Evolutionary conservation across 306 rosid species (phyloP), one percentile per base, ranked within the genome.

Genomic region (Vicia faba): DNA sequence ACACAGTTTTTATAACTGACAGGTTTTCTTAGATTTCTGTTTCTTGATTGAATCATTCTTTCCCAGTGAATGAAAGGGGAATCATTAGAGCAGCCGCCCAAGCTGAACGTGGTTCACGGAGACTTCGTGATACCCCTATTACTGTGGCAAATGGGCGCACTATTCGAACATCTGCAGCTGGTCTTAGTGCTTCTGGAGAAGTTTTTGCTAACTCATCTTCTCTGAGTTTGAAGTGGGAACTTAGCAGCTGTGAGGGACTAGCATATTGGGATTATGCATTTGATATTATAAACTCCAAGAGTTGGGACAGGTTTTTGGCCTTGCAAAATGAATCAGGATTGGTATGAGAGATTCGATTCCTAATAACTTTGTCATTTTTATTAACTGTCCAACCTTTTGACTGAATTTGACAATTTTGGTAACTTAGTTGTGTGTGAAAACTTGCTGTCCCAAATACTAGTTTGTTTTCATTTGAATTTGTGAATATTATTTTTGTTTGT

Each of bases 121-220:
- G 71, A 70, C 61, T 84, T 71, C 89, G 70, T 1, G 78, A 74
- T 55, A 33, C 84, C 41, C 93, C 96, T 26, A 77, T 84, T 69
- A 87, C 91, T 60, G 96, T 92, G 83, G 88, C 96, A 59, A 92
- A 92, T 86, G 89, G 89, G 64, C 96, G 86, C 63, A 70, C 88
- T 9, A 71, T 89, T 76, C 81, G 98, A 44, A 40, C 88, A 70
- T 82, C 96, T 70, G 93, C 89, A 28, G 93, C 84, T 81, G 96
- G 96, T 49, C 68, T 92, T 40, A 80, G 81, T 75, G 81, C 78
- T 55, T 80, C 69, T 19, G 91, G 93, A 51, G 91, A 89, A 80
- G 81, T 87, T 66, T 92, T 86, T 84, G 93, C 93, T 64, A 92
- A 92, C 70, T 87, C 96, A 75, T 92, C 98, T 79, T 89, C 96